Evolutionary conservation across 495 filamentous ascomycete species (phyloP), one percentile per base, ranked within the genome.

Genomic region (Tetracladium setigerum): DNA sequence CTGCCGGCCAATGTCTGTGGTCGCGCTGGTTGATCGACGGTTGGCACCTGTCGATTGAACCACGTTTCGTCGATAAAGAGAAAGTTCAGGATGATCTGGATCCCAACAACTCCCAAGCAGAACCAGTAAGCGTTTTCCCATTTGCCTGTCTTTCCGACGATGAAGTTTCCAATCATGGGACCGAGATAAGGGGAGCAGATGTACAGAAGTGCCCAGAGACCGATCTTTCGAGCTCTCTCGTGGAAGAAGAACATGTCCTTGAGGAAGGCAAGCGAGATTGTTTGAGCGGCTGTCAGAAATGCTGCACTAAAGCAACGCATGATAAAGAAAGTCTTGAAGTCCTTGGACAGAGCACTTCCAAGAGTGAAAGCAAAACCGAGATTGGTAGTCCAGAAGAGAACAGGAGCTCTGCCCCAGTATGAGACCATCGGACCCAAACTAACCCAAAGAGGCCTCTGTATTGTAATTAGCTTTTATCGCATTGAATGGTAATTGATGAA

Each of bases 121-220:
- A 86, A 69, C 44, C 81, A 84, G 52, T 87, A 88, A 1, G 76
- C 78, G 81, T 80, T 84, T 56, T 73, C 60, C 86, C 87, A 95
- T 18, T 77, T 73, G n/a, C 94, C 71, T 0, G 69, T 68, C 31
- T 87, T 87, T 11, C 86, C 85, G 12, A 89, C 65, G 17, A 92
- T 86, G 0, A 86, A 89, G 0, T 87, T 92, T 57, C 90, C 82
- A 54, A 95, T 94, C 4, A 87, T 84, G 7, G 87, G 87, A 0
- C 89, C 89, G 56, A 89, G 92, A 11, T 72, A 78, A 0, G 74
- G 74, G 2, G 68, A 70, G 4, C 73, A 54, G 19, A 51, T 2
- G 41, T 32, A 39, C 30, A 68, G 61, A 12, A 49, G 52, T 7
- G 63, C 58, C 71, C 69, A 74, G 47, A 72, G 57, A 53, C 74